phyloP scores from a whole-genome alignment of 768 basidiomycete genomes.

The Guyanaporus albipodus region DNA sequence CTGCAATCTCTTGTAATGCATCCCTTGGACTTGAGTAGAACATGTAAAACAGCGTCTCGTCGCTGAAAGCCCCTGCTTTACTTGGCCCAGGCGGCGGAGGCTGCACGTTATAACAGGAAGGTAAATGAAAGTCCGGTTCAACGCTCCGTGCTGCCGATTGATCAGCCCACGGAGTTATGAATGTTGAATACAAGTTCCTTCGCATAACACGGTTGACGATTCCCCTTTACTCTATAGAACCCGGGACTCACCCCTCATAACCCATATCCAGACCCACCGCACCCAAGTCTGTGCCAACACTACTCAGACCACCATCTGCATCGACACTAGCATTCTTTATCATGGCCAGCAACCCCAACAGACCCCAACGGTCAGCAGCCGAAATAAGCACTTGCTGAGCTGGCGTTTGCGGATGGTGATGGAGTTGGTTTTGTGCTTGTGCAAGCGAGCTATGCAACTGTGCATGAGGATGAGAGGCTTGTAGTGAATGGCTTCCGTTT shows the following conservation, averaged over 20 bases:
- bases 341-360: constrained; percentile 79
- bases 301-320: constrained; percentile 74
- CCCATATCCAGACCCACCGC: constrained; percentile 91
- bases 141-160: constrained; percentile 79
- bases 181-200: constrained; percentile 81
- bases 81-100: constrained; percentile 77
- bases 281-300: constrained; percentile 87
- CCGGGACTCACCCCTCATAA: constrained; percentile 64
- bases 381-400: constrained; percentile 90
- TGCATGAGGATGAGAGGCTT: constrained; percentile 32
- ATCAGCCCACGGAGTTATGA: constrained; percentile 97
- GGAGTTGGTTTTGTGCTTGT: constrained; percentile 32
- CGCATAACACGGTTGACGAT: constrained; percentile 22
- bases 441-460: constrained; percentile 30
- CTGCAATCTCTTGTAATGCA: constrained; percentile 89
- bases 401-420: constrained; percentile 75
- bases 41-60: constrained; percentile 97
- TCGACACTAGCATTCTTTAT: constrained; percentile 78
- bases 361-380: constrained; percentile 94
- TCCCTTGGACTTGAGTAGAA: constrained; percentile 95
- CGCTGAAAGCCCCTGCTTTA: constrained; percentile 83
- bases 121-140: constrained; percentile 90
- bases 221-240: constrained; percentile 17
- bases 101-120: constrained; percentile 89
- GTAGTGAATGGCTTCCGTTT: constrained; percentile 36